Evolutionary conservation across 148 eudicot species (phyloP).

Genomic region (Rhododendron simsii): DNA sequence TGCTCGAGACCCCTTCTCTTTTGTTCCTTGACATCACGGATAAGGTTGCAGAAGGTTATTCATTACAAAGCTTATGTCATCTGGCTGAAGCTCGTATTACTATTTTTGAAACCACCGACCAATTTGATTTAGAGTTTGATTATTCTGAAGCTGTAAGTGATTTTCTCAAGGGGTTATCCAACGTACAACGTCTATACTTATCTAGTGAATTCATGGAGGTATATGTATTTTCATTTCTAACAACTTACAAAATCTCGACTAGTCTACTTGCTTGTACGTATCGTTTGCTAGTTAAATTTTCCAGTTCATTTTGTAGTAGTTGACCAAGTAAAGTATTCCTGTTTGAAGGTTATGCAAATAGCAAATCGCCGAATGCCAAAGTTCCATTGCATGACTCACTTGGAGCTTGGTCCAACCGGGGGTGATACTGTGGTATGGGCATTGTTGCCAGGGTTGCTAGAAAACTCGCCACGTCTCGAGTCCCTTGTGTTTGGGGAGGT

Average conservation of each 20-base stretch:
- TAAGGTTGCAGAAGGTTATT: not conserved
- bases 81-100: conserved; percentile 2
- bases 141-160: not conserved
- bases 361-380: not conserved
- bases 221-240: too few relatives aligned
- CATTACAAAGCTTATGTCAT: not conserved
- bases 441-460: not conserved
- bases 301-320: not conserved
- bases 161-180: not conserved
- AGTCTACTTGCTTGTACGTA: not conserved
- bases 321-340: not conserved
- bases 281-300: not conserved
- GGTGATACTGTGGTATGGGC: not conserved
- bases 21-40: not conserved
- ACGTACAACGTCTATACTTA: not conserved
- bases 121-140: not conserved
- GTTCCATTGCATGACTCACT: too few relatives aligned
- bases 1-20: conserved; percentile 6
- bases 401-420: not conserved
- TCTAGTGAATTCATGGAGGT: not conserved
- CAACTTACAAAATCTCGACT: too few relatives aligned
- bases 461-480: not conserved
- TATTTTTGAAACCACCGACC: not conserved
- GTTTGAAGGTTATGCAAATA: not conserved
- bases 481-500: not conserved